Evolutionary conservation across 2,329 filamentous ascomycete genomes (phyloP).

Genomic region (Cercospora brassicicola): DNA sequence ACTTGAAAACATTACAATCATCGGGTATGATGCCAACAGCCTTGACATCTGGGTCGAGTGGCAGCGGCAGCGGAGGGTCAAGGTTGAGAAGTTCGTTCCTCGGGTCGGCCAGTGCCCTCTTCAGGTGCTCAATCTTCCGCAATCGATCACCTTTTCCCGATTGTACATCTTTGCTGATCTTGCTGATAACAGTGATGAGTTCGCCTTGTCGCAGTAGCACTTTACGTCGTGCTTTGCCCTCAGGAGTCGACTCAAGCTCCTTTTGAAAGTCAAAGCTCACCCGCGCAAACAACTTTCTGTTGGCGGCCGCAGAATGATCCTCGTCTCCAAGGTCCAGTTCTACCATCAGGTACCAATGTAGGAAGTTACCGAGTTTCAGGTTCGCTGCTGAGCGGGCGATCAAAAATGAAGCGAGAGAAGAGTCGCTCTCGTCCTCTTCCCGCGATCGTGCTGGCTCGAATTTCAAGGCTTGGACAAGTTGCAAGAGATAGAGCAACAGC

Average conservation of each 20-base stretch:
- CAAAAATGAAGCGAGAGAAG: conserved; percentile 83
- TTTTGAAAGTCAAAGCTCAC: conserved; percentile 96
- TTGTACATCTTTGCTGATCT: conserved; percentile 85
- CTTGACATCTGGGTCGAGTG: conserved; percentile 79
- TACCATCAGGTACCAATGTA: conserved; percentile 98
- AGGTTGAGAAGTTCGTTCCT: conserved; percentile 85
- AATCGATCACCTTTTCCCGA: conserved; percentile 73
- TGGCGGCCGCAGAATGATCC: conserved; percentile 60
- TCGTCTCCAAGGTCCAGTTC: conserved; percentile 73
- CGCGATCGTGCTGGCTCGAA: conserved; percentile 66
- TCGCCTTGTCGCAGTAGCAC: conserved; percentile 84
- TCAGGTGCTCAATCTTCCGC: conserved; percentile 79
- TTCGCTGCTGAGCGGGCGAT: conserved; percentile 85
- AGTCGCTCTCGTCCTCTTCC: conserved; percentile 61
- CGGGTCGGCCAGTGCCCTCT: conserved; percentile 79
- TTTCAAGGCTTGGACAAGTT: conserved; percentile 93
- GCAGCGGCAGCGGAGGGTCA: conserved; percentile 82
- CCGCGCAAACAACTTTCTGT: conserved; percentile 84
- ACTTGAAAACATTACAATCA: conserved; percentile 91
- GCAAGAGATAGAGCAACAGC: conserved; percentile 83
- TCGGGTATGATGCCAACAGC: conserved; percentile 79
- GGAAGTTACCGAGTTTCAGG: conserved; percentile 87
- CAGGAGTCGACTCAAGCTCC: conserved; percentile 70
- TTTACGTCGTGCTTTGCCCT: conserved; percentile 71
- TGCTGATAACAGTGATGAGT: conserved; percentile 80